These are phyloP conservation scores for Naganishia friedmannii DNA, from an alignment of 768 basidiomycete genomes.

Conservation along the genomic window DNA sequence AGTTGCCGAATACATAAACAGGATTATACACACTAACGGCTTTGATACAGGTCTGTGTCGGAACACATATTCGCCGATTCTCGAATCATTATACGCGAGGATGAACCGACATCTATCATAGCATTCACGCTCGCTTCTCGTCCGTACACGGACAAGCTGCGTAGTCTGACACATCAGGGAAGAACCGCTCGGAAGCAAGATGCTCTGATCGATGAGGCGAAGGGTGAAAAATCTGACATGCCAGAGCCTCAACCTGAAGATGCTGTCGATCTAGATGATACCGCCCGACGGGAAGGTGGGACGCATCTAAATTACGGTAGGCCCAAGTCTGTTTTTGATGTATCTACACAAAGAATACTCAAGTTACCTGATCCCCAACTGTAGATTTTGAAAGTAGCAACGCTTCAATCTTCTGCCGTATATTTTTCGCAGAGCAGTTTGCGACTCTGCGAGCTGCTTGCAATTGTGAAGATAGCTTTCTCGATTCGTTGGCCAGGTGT, in stretches of 20 bases:
- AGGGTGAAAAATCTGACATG: constrained; percentile 69
- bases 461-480: constrained; percentile 88
- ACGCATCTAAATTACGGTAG: constrained; percentile 52
- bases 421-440: constrained; percentile 95
- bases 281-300: constrained; percentile 38
- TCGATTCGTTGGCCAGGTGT: constrained; percentile 88
- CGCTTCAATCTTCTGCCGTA: constrained; percentile 84
- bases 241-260: constrained; percentile 82
- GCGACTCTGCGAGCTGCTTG: constrained; percentile 88
- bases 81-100: constrained; percentile 88
- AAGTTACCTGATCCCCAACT: constrained; percentile 22
- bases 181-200: constrained; percentile 23
- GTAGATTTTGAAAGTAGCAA: constrained; percentile 74
- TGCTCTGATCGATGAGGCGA: not conserved
- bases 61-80: constrained; percentile 95
- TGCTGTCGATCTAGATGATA: constrained; percentile 45
- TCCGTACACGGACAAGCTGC: constrained; percentile 51
- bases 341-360: not conserved
- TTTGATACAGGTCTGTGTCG: constrained; percentile 39
- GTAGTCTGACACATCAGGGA: constrained; percentile 34
- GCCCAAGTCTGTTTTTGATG: constrained; percentile 19
- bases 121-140: constrained; percentile 70
- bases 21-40: not conserved
- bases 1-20: constrained; percentile 54
- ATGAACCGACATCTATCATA: constrained; percentile 97